Conservation (phyloP, 169 alveolate genomes). For the Cyclospora cayetanensis region DNA sequence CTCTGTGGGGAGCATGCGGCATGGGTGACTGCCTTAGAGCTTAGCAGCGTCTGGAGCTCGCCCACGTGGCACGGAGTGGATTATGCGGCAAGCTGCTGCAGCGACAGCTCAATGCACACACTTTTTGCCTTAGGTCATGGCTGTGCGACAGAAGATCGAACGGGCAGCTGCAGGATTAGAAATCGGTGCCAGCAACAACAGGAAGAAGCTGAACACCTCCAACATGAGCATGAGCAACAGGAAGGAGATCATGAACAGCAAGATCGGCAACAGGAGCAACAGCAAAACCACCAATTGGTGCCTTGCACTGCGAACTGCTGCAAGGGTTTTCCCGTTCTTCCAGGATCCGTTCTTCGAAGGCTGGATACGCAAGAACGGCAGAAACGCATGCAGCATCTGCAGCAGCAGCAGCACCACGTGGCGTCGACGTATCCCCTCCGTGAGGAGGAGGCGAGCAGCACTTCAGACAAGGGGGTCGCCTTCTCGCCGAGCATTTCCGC, state of each 20-base stretch:
- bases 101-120: neutral
- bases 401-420: neutral
- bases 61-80: conserved; percentile 8
- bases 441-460: conserved; percentile 6
- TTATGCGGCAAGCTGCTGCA: neutral
- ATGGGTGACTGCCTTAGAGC: conserved; percentile 36
- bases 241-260: neutral
- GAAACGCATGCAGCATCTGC: neutral
- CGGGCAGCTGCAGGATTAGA: no score
- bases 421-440: no score
- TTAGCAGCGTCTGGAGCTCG: conserved; percentile 24
- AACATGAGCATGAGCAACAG: no score
- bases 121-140: neutral
- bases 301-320: conserved; percentile 40
- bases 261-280: neutral
- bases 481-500: neutral
- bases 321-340: conserved; percentile 1
- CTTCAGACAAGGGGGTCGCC: neutral
- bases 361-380: neutral
- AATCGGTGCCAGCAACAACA: neutral
- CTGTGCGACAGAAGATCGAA: neutral
- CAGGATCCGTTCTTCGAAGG: conserved; percentile 10
- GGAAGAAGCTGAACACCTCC: no score
- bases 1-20: neutral
- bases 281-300: neutral